Percentiles rank a stretch among this genome's conserved stretches.
These are phyloP conservation scores for Pezicula radicicola DNA, from an alignment of 2,329 filamentous ascomycete species.

Conservation along the genomic window DNA sequence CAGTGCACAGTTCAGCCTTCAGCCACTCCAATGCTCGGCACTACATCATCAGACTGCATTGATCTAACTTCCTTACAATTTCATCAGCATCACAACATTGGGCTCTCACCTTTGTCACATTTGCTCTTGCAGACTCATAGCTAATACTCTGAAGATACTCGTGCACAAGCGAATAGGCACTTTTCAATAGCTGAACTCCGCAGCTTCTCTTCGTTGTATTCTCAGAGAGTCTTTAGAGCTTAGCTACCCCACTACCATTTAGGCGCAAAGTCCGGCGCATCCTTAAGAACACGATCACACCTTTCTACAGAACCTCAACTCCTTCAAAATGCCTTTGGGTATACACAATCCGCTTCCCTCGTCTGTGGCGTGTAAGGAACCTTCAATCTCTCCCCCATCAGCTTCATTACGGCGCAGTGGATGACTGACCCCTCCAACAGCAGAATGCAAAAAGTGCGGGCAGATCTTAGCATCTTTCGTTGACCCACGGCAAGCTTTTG, in stretches of 20 bases:
- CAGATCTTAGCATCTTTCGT: slow-evolving; percentile 95
- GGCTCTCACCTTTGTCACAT: no score
- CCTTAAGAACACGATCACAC: background rate
- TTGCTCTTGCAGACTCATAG: no score
- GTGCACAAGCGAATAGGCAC: no score
- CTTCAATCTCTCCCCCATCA: slow-evolving; percentile 9
- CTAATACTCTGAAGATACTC: no score
- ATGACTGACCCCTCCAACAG: slow-evolving; percentile 42
- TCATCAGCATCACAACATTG: background rate
- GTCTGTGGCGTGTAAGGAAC: slow-evolving; percentile 63
- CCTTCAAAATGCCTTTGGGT: slow-evolving; percentile 43
- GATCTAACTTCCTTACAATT: background rate
- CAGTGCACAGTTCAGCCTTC: no score
- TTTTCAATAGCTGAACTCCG: no score
- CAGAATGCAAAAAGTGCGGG: slow-evolving; percentile 95
- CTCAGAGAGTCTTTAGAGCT: background rate
- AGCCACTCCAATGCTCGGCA: background rate
- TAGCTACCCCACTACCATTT: background rate
- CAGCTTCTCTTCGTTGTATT: background rate
- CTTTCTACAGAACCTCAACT: background rate
- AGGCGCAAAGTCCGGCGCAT: background rate
- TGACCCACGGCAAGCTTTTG: slow-evolving; percentile 89
- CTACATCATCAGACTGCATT: background rate
- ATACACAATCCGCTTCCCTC: slow-evolving; percentile 66
- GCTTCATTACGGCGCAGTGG: slow-evolving; percentile 16